These are phyloP conservation scores for Diplodia corticola DNA, from an alignment of 2,329 filamentous ascomycete species.

Conservation along the genomic window DNA sequence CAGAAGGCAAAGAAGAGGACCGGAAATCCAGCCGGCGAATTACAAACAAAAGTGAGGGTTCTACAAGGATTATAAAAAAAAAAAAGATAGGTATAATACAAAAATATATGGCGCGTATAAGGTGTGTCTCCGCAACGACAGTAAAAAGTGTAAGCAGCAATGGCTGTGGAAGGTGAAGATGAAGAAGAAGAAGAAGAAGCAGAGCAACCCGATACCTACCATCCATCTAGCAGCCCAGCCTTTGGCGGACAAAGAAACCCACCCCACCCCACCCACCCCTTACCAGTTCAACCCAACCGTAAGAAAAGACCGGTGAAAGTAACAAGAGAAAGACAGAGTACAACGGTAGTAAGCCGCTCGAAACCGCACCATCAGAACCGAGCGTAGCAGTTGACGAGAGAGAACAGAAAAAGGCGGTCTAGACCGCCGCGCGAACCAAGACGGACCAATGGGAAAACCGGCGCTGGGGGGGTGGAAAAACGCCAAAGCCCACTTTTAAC, in stretches of 20 bases:
- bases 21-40: not conserved
- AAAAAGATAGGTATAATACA: not conserved
- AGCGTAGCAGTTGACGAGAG: not conserved
- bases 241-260: not conserved
- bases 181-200: not conserved
- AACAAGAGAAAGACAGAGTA: not conserved
- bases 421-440: not conserved
- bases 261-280: not conserved
- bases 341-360: not conserved
- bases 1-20: not conserved
- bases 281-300: not conserved
- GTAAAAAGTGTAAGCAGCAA: not conserved
- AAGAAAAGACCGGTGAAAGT: not conserved
- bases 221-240: not conserved
- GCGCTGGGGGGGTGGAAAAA: not conserved
- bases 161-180: not conserved
- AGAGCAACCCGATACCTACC: not conserved
- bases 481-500: slow-evolving; percentile 2
- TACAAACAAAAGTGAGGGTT: not conserved
- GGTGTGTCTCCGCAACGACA: not conserved
- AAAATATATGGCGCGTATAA: not conserved
- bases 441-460: slow-evolving; percentile 4
- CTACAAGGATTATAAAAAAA: not conserved
- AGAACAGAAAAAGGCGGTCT: slow-evolving; percentile 1
- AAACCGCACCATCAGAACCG: not conserved